Percentiles rank a stretch among this genome's conserved stretches.
Evolutionary conservation across 352 stramenopile genomes (phyloP).

Genomic region (Phytophthora pisi): DNA sequence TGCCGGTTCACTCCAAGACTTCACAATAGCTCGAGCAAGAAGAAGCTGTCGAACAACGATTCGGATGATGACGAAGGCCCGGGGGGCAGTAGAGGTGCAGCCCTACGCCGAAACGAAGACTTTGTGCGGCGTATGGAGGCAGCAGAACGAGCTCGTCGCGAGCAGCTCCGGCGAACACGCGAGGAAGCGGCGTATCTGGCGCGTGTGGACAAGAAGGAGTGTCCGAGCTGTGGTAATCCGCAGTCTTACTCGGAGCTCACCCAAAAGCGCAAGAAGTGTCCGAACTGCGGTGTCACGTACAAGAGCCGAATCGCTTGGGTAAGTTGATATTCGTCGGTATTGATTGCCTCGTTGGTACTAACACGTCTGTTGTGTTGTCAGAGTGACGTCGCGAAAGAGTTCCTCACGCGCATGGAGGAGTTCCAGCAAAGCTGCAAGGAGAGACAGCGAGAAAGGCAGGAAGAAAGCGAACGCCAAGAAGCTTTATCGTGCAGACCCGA

Average conservation of each 20-base stretch:
- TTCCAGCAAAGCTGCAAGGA: constrained; percentile 33
- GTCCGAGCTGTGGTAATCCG: constrained; percentile 67
- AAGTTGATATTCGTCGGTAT: constrained; percentile 10
- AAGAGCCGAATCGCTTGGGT: constrained; percentile 73
- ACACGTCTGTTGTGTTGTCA: constrained; percentile 13
- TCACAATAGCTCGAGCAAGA: constrained; percentile 28
- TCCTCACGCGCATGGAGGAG: constrained; percentile 61
- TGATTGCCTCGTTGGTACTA: neutral
- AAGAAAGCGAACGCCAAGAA: constrained; percentile 24
- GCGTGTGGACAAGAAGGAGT: constrained; percentile 82
- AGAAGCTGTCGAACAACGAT: constrained; percentile 29
- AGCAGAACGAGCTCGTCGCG: constrained; percentile 58
- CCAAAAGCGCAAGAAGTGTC: constrained; percentile 83
- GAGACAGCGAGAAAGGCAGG: constrained; percentile 19
- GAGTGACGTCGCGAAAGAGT: constrained; percentile 66
- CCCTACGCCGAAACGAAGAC: constrained; percentile 46
- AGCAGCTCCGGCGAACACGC: constrained; percentile 64
- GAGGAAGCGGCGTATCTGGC: constrained; percentile 62
- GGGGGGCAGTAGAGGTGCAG: constrained; percentile 26
- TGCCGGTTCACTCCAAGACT: constrained; percentile 62
- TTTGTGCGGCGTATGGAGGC: constrained; percentile 81
- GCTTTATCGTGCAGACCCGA: constrained; percentile 13
- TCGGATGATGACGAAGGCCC: constrained; percentile 51
- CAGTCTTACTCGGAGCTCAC: constrained; percentile 80
- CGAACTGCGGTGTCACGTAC: constrained; percentile 77